Evolutionary conservation across 441 rosid genomes (phyloP), one percentile per base, ranked within the genome.

Genomic region (Cnidoscolus chayamansa): DNA sequence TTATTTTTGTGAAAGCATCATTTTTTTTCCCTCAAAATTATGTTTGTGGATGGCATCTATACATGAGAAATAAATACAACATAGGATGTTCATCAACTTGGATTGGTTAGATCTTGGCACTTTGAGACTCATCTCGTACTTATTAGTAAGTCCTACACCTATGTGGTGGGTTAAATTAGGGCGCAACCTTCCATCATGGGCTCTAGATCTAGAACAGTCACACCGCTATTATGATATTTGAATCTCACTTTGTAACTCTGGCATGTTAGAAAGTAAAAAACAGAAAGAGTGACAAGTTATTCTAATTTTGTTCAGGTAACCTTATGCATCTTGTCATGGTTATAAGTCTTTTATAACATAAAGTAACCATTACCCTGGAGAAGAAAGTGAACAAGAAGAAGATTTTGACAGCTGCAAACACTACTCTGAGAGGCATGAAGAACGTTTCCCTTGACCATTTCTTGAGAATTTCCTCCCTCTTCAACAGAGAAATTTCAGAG

Each of bases 351-450:
- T 16, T n/a, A 25, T 25, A 25, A 25, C 25, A 0, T 10, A 53
- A 49, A 61, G 10, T 55, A 31, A 55, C 0, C 16, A 20, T 74
- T 79, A 90, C 97, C 96, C 85, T 72, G 69, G 93, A 76, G 84
- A 87, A 91, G 85, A 80, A 87, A 63, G 25, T 4, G 83, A 78
- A 86, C 77, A 84, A 72, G 80, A 79, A 75, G 80, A 85, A 84
- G 74, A 80, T 69, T 58, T 90, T 94, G 74, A 86, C 56, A 11
- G 81, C 55, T 48, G 65, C 81, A 72, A 93, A 94, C 15, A 82
- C 79, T 15, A 82, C 67, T 63, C 90, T 84, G 12, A 91, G 54
- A 0, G 88, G 93, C 67, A 85, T 59, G 11, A 82, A 53, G 66
- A 62, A 63, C 66, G 60, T 78, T 40, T 81, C 63, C 50, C 67